Conservation (phyloP, 23 red algal genomes). For the Cyanidioschyzon merolae region DNA sequence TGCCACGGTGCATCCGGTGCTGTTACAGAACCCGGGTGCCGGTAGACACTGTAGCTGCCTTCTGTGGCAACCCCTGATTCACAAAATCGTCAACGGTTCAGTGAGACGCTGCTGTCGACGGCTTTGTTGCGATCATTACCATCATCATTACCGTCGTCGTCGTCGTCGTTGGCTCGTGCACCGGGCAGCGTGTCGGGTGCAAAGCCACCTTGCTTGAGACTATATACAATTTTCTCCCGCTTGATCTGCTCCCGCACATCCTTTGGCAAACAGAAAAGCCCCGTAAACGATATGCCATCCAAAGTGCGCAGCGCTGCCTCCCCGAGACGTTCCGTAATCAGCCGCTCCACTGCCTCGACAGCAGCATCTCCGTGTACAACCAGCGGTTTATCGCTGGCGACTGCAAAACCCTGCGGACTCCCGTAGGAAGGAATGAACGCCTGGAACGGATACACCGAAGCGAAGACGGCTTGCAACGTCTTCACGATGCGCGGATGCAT, state of each 20-base stretch:
- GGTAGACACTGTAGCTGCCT: too few species aligned
- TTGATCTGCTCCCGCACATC: background rate
- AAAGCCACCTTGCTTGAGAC: background rate
- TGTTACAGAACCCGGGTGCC: too few species aligned
- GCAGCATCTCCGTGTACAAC: background rate
- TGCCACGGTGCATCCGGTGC: too few species aligned
- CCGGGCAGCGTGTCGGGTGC: conserved; percentile 4
- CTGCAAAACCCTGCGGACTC: conserved; percentile 1
- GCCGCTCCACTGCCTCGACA: background rate
- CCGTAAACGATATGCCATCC: conserved; percentile 3
- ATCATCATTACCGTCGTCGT: too few species aligned
- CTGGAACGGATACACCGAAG: background rate
- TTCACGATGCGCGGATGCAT: conserved; percentile 11
- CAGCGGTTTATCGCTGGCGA: background rate
- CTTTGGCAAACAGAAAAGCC: background rate
- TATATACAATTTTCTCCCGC: background rate
- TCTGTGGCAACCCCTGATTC: too few species aligned
- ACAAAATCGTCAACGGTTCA: too few species aligned
- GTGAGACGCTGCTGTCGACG: too few species aligned
- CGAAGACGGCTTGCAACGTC: background rate
- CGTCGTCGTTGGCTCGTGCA: background rate
- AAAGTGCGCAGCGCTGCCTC: background rate
- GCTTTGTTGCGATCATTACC: too few species aligned
- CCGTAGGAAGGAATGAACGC: background rate
- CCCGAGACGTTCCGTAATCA: background rate